Evolutionary conservation across 495 filamentous ascomycete genomes (phyloP), one percentile per base, ranked within the genome.

Genomic region (Xylaria intraflava): DNA sequence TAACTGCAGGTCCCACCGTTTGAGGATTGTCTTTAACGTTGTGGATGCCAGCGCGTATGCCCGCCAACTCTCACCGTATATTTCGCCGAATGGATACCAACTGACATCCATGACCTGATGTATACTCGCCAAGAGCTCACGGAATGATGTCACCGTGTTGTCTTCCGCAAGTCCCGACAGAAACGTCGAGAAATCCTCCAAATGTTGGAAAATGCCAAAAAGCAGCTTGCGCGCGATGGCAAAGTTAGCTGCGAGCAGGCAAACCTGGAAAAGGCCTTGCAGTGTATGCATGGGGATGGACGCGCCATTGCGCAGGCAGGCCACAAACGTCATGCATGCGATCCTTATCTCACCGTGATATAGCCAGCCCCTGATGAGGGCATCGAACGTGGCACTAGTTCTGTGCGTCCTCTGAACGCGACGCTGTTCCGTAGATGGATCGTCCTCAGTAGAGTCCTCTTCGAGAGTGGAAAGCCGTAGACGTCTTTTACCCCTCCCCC

Each of bases 301-400:
- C 22, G 58, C 61, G 9, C 61, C 48, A 24, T 65, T 53, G n/a
- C 61, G 62, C 9, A 76, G 46, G 26, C 61, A 68, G 9, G 59
- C 61, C 24, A 65, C 38, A 33, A 75, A 60, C 1, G 71, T 53
- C 43, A 55, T 65, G 33, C 65, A 60, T 7, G 71, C 73, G 29
- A 69, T 58, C 5, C 56, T 53, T 2, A 72, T 24, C 24, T 66
- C 53, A 38, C 56, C 53, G 35, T 71, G 72, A 45, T 75, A 61
- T 2, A 76, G 43, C 46, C 73, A 58, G 2, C 68, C 69, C 39
- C 68, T 59, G 8, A 75, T 53, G 5, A 78, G 62, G 16, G 63
- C 65, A 38, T 72, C 62, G 35, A 68, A 60, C 10, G 67, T 56
- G 10, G 55, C 42, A 20, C 60, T 51, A 12, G 49, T 51, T 8